Percentiles rank a stretch among this genome's conserved stretches.
These are phyloP conservation scores for Trichoderma sp. DNA, from an alignment of 2,329 filamentous ascomycete species.

Conservation along the genomic window DNA sequence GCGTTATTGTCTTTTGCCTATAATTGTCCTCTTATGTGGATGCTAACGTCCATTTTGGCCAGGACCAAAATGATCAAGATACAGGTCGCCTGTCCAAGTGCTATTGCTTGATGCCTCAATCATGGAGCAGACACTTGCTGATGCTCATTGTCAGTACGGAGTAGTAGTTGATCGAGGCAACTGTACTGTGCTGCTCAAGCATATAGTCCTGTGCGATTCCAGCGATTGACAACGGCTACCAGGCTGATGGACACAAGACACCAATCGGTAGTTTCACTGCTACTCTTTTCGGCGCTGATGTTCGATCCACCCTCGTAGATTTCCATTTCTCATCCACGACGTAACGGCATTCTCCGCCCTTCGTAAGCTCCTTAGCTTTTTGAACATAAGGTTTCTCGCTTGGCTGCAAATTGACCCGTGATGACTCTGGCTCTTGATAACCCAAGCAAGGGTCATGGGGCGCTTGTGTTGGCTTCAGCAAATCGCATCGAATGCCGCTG, in stretches of 20 bases:
- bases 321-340: background rate
- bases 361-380: background rate
- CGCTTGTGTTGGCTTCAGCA: background rate
- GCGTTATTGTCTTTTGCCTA: background rate
- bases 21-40: background rate
- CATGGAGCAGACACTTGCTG: background rate
- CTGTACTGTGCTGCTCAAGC: background rate
- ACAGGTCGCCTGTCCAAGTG: background rate
- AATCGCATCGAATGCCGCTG: slow-evolving; percentile 3
- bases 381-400: background rate
- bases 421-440: background rate
- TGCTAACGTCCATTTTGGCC: background rate
- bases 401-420: background rate
- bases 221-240: background rate
- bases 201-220: background rate
- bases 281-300: background rate
- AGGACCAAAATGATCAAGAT: background rate
- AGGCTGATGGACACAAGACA: background rate
- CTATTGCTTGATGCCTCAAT: background rate
- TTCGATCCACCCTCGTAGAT: background rate
- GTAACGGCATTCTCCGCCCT: background rate
- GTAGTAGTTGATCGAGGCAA: background rate
- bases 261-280: background rate
- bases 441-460: background rate
- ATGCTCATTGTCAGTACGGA: background rate